Evolutionary conservation across 192 early-diverging fungal genomes (phyloP).

Genomic region (Geranomyces michiganensis): DNA sequence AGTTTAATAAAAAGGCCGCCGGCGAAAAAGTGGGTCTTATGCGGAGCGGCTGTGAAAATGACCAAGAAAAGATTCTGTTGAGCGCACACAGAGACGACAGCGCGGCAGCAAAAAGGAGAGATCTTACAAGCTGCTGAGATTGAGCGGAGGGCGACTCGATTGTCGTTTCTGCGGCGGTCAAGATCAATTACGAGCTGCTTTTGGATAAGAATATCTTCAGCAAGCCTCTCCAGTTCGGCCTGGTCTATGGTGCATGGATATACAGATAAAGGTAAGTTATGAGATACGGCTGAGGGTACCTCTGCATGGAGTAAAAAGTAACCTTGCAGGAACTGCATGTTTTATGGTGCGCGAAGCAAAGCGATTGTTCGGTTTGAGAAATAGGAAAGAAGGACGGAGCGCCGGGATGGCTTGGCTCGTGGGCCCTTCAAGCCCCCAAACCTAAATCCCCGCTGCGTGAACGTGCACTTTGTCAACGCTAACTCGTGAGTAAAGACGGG

Average conservation of each 20-base stretch:
- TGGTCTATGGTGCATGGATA: conserved; percentile 39
- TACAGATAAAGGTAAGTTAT: conserved; percentile 41
- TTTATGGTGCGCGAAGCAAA: no score
- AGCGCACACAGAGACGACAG: neutral
- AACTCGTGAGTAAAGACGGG: no score
- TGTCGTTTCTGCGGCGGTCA: conserved; percentile 44
- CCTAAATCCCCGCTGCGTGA: no score
- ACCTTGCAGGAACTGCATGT: no score
- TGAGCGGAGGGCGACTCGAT: conserved; percentile 36
- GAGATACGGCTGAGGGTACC: conserved; percentile 40
- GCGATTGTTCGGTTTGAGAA: no score
- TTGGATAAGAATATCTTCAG: conserved; percentile 44
- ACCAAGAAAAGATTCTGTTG: neutral
- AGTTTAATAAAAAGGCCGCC: conserved; percentile 41
- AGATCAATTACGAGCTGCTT: conserved; percentile 44
- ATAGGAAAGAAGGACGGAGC: no score
- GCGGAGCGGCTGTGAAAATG: neutral
- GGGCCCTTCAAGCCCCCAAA: no score
- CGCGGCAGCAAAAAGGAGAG: no score
- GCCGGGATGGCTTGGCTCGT: neutral
- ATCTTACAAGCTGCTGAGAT: conserved; percentile 10
- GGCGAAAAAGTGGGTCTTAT: conserved; percentile 37
- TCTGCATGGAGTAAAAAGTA: conserved; percentile 36
- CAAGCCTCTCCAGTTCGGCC: conserved; percentile 38
- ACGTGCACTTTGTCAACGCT: no score